Evolutionary conservation across 768 basidiomycete species (phyloP).

Genomic region (Hortiboletus flavorubellus): DNA sequence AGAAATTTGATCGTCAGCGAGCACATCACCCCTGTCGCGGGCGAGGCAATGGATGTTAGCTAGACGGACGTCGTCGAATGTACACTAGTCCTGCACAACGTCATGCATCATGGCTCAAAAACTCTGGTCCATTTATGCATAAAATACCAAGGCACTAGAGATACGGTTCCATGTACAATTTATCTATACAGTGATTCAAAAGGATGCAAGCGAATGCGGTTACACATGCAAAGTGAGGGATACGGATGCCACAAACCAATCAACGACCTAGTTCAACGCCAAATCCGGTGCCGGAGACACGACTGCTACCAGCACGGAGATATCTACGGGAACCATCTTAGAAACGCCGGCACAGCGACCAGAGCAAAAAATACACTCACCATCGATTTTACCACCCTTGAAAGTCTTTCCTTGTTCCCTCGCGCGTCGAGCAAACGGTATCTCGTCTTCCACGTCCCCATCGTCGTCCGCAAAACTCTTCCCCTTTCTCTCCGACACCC

Average conservation of each 20-base stretch:
- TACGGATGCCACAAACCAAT: slow-evolving; percentile 11
- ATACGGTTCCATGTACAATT: slow-evolving; percentile 18
- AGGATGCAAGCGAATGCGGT: slow-evolving; percentile 20
- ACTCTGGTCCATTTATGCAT: slow-evolving; percentile 4
- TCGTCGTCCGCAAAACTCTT: slow-evolving; percentile 22
- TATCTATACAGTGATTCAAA: slow-evolving; percentile 24
- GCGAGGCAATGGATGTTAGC: slow-evolving; percentile 82
- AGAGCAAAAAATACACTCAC: slow-evolving; percentile 37
- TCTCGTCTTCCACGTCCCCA: slow-evolving; percentile 43
- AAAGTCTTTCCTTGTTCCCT: slow-evolving; percentile 69
- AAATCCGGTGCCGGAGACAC: slow-evolving; percentile 45
- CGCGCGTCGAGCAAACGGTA: slow-evolving; percentile 84
- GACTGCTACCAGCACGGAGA: slow-evolving; percentile 64
- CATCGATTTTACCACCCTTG: slow-evolving; percentile 82
- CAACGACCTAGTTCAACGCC: slow-evolving; percentile 12
- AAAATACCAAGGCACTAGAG: slow-evolving; percentile 2
- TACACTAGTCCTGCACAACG: not conserved
- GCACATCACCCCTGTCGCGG: slow-evolving; percentile 51
- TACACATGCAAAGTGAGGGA: slow-evolving; percentile 21
- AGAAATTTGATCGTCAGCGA: slow-evolving; percentile 71
- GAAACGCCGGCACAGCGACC: not conserved
- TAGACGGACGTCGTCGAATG: slow-evolving; percentile 32
- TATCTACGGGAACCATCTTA: slow-evolving; percentile 40
- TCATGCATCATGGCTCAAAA: not conserved
- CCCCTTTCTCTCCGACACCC: slow-evolving; percentile 54